A percentile compares a stretch with the other conserved stretches of the same genome.
Evolutionary conservation across 495 filamentous ascomycete species (phyloP).

Genomic region (Amniculicola lignicola): DNA sequence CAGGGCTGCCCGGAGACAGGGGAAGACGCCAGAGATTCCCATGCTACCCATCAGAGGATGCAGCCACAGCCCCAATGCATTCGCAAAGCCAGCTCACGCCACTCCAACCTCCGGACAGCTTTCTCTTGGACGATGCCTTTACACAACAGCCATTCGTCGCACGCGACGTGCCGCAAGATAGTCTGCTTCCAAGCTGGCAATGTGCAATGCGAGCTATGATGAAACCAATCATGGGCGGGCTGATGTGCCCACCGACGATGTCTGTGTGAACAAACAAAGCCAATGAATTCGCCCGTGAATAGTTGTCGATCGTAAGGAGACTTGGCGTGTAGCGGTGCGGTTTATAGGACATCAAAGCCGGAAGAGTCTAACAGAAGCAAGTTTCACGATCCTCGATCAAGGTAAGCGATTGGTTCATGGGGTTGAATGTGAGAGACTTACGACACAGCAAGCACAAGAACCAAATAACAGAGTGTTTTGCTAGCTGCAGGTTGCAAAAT

Average conservation of each 20-base stretch:
- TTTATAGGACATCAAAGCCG: no score
- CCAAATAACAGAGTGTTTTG: no score
- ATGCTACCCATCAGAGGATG: slow-evolving; percentile 20
- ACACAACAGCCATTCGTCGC: slow-evolving; percentile 9
- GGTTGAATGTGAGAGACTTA: no score
- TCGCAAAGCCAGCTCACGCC: slow-evolving; percentile 7
- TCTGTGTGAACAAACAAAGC: no score
- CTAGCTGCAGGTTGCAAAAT: no score
- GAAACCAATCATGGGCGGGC: neutral
- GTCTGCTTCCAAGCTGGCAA: slow-evolving; percentile 8
- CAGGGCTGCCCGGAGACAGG: neutral
- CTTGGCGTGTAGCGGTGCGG: neutral
- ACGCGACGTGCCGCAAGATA: neutral
- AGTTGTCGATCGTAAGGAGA: neutral
- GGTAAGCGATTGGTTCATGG: no score
- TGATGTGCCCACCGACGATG: no score
- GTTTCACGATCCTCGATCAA: no score
- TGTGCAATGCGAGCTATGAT: neutral
- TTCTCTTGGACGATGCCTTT: slow-evolving; percentile 31
- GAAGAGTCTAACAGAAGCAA: no score
- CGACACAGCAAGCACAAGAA: no score
- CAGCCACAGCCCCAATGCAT: slow-evolving; percentile 4
- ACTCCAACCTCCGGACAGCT: slow-evolving; percentile 20
- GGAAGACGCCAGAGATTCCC: slow-evolving; percentile 21
- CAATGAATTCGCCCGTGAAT: neutral